These are phyloP conservation scores for Groenewaldozyma tartarivorans DNA, from an alignment of 805 yeast genomes.

Conservation along the genomic window DNA sequence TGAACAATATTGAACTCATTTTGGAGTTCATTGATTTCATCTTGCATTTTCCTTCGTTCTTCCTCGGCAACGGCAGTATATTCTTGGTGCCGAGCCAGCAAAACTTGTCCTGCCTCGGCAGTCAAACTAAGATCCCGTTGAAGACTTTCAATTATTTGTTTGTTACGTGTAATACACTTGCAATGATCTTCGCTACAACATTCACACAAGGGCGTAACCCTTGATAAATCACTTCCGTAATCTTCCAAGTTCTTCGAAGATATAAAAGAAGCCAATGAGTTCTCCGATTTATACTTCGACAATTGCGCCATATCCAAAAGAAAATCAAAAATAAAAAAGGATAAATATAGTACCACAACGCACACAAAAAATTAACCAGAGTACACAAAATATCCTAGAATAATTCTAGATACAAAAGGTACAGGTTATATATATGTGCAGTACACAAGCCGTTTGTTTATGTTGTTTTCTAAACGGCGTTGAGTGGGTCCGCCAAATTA, in stretches of 20 bases:
- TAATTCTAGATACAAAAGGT: too few relatives aligned
- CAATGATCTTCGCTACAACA: constrained; percentile 1
- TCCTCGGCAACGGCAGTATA: constrained; percentile 3
- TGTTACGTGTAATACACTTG: constrained; percentile 10
- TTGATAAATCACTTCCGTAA: too few relatives aligned
- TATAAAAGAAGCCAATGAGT: neutral
- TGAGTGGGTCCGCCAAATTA: too few relatives aligned
- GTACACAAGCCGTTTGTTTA: too few relatives aligned
- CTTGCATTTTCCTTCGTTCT: constrained; percentile 8
- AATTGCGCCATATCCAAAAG: neutral
- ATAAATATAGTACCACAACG: too few relatives aligned
- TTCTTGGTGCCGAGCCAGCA: constrained; percentile 11
- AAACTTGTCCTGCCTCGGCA: constrained; percentile 17
- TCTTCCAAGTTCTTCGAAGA: neutral
- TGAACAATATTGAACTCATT: constrained; percentile 7
- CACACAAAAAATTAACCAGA: too few relatives aligned
- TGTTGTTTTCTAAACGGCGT: too few relatives aligned
- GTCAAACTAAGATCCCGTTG: constrained; percentile 13
- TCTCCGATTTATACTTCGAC: constrained; percentile 1
- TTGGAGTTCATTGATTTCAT: constrained; percentile 7
- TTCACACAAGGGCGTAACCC: too few relatives aligned
- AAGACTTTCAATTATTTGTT: constrained; percentile 5
- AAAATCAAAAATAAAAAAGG: too few relatives aligned
- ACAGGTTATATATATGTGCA: too few relatives aligned
- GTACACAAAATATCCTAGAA: too few relatives aligned